Conservation (phyloP, 345 rosid genomes). For the Gossypium sturtianum region DNA sequence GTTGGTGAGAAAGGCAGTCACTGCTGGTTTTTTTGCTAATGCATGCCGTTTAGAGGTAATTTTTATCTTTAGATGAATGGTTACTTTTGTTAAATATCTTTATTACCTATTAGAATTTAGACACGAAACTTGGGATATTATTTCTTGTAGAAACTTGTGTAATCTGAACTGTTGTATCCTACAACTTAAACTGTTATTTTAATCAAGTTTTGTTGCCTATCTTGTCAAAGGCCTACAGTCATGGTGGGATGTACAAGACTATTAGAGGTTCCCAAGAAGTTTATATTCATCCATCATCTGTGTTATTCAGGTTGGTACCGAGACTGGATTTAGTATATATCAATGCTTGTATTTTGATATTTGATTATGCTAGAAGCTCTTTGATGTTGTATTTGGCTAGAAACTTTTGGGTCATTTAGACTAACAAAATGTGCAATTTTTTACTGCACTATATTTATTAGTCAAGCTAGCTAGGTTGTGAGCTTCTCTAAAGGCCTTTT, state of each 20-base stretch:
- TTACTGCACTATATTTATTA: not conserved
- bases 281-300: constrained; percentile 84
- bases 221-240: constrained; percentile 55
- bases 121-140: not conserved
- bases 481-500: not conserved
- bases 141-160: not conserved
- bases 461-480: not conserved
- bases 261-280: constrained; percentile 86
- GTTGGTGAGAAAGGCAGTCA: constrained; percentile 81
- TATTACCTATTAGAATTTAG: not conserved
- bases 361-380: not conserved
- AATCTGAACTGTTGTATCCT: not conserved
- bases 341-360: not conserved
- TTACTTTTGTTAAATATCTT: not conserved
- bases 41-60: constrained; percentile 69
- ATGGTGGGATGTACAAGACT: constrained; percentile 77
- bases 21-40: constrained; percentile 86
- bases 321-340: not conserved
- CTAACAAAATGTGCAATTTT: not conserved
- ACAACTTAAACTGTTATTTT: not conserved
- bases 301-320: constrained; percentile 73
- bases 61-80: not conserved
- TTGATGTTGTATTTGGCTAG: not conserved
- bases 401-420: not conserved
- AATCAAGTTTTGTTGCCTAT: constrained; percentile 10